A percentile compares a stretch with the other conserved stretches of the same genome.
Conservation (phyloP, 2,329 filamentous ascomycete species). For the Trichothecium sympodiale region DNA sequence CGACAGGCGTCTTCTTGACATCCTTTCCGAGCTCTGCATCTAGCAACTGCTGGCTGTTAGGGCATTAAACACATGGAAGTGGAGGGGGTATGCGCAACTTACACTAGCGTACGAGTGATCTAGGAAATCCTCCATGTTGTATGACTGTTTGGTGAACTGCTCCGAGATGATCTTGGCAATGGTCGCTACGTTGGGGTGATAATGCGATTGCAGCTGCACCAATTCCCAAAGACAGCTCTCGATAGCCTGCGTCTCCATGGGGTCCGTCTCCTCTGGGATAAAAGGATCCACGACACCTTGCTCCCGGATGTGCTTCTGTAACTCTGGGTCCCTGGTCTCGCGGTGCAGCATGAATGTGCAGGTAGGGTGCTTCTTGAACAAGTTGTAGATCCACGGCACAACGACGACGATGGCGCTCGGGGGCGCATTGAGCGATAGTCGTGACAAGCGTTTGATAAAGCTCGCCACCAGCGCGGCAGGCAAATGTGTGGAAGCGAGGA, state of each 20-base stretch:
- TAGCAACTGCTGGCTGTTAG: constrained; percentile 50
- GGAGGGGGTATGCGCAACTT: constrained; percentile 25
- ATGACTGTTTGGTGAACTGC: constrained; percentile 92
- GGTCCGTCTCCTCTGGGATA: constrained; percentile 62
- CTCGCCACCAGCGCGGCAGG: constrained; percentile 84
- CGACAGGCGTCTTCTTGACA: constrained; percentile 73
- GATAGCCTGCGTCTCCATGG: constrained; percentile 75
- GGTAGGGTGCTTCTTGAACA: constrained; percentile 77
- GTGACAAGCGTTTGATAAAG: constrained; percentile 87
- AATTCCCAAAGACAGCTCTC: constrained; percentile 95
- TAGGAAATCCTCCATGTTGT: constrained; percentile 93
- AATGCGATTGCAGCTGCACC: constrained; percentile 81
- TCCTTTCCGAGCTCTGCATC: constrained; percentile 76
- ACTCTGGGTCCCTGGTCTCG: constrained; percentile 46
- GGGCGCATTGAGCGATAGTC: constrained; percentile 76
- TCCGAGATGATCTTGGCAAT: constrained; percentile 89
- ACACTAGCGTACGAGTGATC: constrained; percentile 84
- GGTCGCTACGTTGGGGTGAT: constrained; percentile 92
- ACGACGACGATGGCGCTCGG: constrained; percentile 82
- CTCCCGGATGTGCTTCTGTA: constrained; percentile 47
- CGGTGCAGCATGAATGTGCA: constrained; percentile 97
- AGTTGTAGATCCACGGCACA: constrained; percentile 90
- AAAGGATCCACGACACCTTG: constrained; percentile 64
- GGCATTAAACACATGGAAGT: constrained; percentile 1
- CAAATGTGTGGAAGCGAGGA: constrained; percentile 83